Base-by-base conservation (phyloP, 495 filamentous ascomycete genomes). In the Ramalina intermedia region DNA sequence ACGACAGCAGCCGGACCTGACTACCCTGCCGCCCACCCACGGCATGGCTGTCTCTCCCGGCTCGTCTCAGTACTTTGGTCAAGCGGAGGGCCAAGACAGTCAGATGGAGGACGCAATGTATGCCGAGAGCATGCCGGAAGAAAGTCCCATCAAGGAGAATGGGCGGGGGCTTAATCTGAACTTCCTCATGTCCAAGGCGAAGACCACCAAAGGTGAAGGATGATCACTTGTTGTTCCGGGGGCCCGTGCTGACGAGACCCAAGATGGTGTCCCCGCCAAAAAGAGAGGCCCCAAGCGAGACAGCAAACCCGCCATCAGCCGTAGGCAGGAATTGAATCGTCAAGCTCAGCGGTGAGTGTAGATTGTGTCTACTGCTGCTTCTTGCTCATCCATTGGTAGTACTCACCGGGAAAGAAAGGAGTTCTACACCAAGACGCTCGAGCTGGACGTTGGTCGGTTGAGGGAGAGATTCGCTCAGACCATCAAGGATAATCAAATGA, bases 341-440 rank as follows among this genome's bases (percentile, higher is more conserved):
- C 89, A 96, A 68, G 91, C 91, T 24, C 91, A 98, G 64, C 81
- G 90, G 89, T 91, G 79, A 57, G 60, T 50, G 29, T 49, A n/a
- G 27, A 46, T 9, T 27, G 21, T 4, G 16, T 4, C 9, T 46
- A 40, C 11, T 4, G 16, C 14, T 26, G 24, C 48, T 48, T 21
- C 49, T 26, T 1, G 39, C 42, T 20, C 24, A 16, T 20, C 12
- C 44, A 11, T 17, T 18, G 33, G 9, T 47, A 83, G 90, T 60
- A 95, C 91, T 21, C 90, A 96, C 67, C 88, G 91, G 41, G 91
- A 98, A 65, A 82, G 91, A 50, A 96, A 96, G 62, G 91, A 96
- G 66, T 76, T 84, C 57, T 96, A 96, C 60, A 90, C 94, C 72
- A 87, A 87, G 63, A 74, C 79, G n/a, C 75, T 96, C 48, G 90